phyloP scores from a whole-genome alignment of 1,284 basidiomycete genomes.

The Porodaedalea pini region DNA sequence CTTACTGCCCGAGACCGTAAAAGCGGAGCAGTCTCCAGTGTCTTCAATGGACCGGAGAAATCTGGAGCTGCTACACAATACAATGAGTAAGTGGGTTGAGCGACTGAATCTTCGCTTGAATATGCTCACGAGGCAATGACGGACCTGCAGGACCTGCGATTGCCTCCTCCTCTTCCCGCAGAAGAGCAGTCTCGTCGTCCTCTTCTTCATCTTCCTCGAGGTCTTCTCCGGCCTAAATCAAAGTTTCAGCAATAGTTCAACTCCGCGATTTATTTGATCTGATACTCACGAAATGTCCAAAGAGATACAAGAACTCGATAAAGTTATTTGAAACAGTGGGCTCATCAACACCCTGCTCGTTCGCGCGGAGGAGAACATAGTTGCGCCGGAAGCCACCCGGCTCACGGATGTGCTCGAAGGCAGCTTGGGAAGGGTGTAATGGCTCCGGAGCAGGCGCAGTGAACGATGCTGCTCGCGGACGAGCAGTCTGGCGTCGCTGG shows the following conservation, averaged over 20 bases:
- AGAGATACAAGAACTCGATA: slow-evolving; percentile 89
- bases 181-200: slow-evolving; percentile 45
- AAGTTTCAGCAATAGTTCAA: not conserved
- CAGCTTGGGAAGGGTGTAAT: slow-evolving; percentile 50
- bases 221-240: slow-evolving; percentile 83
- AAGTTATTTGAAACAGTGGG: slow-evolving; percentile 78
- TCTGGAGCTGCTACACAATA: slow-evolving; percentile 1
- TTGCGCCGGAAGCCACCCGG: slow-evolving; percentile 92
- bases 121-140: not conserved
- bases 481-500: slow-evolving; percentile 53
- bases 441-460: slow-evolving; percentile 50
- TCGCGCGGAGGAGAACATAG: slow-evolving; percentile 71
- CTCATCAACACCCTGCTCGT: slow-evolving; percentile 61
- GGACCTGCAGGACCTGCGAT: slow-evolving; percentile 28
- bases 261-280: not conserved
- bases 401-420: slow-evolving; percentile 86
- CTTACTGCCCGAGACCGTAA: slow-evolving; percentile 12
- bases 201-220: slow-evolving; percentile 81
- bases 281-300: slow-evolving; percentile 87
- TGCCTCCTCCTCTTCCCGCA: slow-evolving; percentile 39
- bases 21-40: slow-evolving; percentile 21
- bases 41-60: slow-evolving; percentile 1
- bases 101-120: not conserved
- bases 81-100: not conserved
- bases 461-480: slow-evolving; percentile 71